Base-by-base conservation (phyloP, 805 yeast genomes). In the Schwanniomyces yamadae region DNA sequence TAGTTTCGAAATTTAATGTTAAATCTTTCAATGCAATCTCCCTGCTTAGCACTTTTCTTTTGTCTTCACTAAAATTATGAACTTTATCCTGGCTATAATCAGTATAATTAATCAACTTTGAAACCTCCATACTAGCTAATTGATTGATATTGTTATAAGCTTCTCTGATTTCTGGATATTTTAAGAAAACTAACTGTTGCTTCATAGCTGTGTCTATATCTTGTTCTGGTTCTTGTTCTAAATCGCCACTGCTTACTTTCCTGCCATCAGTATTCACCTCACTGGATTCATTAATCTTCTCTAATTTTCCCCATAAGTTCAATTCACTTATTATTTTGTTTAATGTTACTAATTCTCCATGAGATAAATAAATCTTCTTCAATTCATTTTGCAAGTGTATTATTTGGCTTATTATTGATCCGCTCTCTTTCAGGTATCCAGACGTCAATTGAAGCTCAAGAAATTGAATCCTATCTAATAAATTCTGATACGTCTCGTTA, bases 41-140 rank as follows among this genome's bases (percentile, higher is more conserved):
- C 16, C 44, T 36, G 2, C 16, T 16, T 15, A 35, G 18, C 4
- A 52, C 18, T n/a, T 29, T 34, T 3, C 17, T 15, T 10, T 26
- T 26, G 25, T 42, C 52, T 11, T 17, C n/a, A 14, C 38, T 39
- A 25, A 48, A 47, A 30, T 54, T 37, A 32, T 48, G 48, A 4
- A 28, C 35, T 23, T 47, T 51, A 13, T 46, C 48, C 28, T 53
- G 52, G 22, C 41, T 30, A 4, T 45, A 19, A 10, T 28, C 43
- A 8, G 44, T 40, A 31, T 42, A 47, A 37, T 57, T 55, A 9
- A 54, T 36, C 5, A 56, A 17, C 10, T 31, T 27, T 1, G 54
- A 47, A 10, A 50, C 30, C 18, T 58, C 59, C 42, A 61, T 32
- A 6, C 39, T 40, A 24, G 52, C 47, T 21, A 63, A 43, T 30